These are phyloP conservation scores for Tuber microsphaerosporum DNA, from an alignment of 495 filamentous ascomycete genomes.

Conservation along the genomic window DNA sequence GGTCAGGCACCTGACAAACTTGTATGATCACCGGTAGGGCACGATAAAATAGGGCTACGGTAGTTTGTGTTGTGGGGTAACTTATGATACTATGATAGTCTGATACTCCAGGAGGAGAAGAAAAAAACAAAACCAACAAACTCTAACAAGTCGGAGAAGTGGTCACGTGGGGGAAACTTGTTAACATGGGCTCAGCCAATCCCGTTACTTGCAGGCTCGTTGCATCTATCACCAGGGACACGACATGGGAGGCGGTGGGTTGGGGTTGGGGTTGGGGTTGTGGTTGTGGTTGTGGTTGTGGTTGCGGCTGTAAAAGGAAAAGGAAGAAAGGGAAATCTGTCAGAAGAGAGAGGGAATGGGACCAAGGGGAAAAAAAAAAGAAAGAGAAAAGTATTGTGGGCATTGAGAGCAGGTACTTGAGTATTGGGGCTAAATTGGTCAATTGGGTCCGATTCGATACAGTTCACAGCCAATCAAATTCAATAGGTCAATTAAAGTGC, in stretches of 20 bases:
- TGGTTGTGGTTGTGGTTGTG: neutral
- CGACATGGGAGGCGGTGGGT: neutral
- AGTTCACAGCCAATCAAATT: neutral
- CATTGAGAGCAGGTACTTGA: neutral
- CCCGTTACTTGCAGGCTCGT: neutral
- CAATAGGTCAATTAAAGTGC: neutral
- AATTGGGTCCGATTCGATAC: neutral
- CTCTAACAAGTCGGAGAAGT: neutral
- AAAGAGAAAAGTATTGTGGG: neutral
- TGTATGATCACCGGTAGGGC: too few species aligned
- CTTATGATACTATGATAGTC: too few species aligned
- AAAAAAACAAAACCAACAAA: neutral
- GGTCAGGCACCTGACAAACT: too few species aligned
- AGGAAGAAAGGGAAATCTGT: neutral
- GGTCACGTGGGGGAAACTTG: neutral
- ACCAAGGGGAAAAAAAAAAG: neutral
- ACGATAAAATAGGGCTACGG: too few species aligned
- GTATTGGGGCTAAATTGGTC: neutral
- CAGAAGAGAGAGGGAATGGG: neutral
- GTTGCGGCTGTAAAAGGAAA: neutral
- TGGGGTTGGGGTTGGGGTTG: too few species aligned
- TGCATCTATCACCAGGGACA: neutral
- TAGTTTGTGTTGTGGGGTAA: too few species aligned
- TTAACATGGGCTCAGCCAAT: neutral
- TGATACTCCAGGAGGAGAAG: neutral